Conservation (phyloP, 768 basidiomycete genomes). For the Hericium alpestre region DNA sequence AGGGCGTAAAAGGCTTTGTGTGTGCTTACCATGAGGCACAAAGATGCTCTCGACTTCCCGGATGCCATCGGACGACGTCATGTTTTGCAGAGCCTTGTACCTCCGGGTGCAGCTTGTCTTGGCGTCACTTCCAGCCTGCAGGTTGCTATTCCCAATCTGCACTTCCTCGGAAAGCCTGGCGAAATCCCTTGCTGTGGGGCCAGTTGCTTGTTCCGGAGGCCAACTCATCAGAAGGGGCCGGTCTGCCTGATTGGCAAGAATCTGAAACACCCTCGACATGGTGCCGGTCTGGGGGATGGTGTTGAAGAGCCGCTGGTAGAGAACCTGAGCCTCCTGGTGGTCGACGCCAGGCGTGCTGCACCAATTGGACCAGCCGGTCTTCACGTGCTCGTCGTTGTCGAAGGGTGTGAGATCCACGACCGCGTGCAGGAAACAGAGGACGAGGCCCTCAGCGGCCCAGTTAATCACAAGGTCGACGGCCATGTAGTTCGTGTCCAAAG, state of each 20-base stretch:
- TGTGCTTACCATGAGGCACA: slow-evolving; percentile 71
- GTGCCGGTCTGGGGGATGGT: slow-evolving; percentile 40
- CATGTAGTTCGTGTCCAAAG: slow-evolving; percentile 68
- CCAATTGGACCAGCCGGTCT: slow-evolving; percentile 80
- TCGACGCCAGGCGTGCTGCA: slow-evolving; percentile 67
- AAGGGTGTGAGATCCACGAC: slow-evolving; percentile 57
- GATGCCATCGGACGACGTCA: slow-evolving; percentile 38
- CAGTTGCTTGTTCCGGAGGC: slow-evolving; percentile 52
- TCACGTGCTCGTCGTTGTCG: slow-evolving; percentile 68
- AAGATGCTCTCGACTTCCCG: slow-evolving; percentile 78
- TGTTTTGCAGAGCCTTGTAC: slow-evolving; percentile 62
- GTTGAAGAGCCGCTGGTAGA: slow-evolving; percentile 48
- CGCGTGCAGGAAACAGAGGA: slow-evolving; percentile 83
- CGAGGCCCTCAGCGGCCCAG: slow-evolving; percentile 78
- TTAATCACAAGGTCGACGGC: slow-evolving; percentile 85
- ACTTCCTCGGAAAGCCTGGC: slow-evolving; percentile 59
- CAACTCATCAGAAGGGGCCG: slow-evolving; percentile 59
- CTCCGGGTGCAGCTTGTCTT: slow-evolving; percentile 82
- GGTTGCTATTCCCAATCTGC: slow-evolving; percentile 39
- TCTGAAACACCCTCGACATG: slow-evolving; percentile 67
- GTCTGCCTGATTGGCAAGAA: slow-evolving; percentile 51
- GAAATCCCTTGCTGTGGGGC: slow-evolving; percentile 28
- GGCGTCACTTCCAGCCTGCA: slow-evolving; percentile 49
- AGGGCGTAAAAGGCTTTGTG: slow-evolving; percentile 10
- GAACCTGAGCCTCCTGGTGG: slow-evolving; percentile 43